Percentiles rank a stretch among this genome's conserved stretches.
Conservation (phyloP, 495 filamentous ascomycete genomes). For the Achaetomiella virescens region DNA sequence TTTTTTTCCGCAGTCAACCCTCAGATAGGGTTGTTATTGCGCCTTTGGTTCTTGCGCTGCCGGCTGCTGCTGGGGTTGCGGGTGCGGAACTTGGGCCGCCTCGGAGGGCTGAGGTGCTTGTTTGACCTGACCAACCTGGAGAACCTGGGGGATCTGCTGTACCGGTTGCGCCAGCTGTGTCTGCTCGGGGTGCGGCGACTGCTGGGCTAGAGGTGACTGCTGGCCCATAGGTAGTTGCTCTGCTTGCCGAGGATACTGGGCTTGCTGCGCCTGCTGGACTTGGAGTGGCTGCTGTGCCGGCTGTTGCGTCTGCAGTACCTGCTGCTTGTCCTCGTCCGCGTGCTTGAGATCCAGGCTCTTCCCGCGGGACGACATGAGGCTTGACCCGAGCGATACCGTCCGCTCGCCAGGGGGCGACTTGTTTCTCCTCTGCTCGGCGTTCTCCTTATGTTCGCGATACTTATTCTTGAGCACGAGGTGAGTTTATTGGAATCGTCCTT, state of each 20-base stretch:
- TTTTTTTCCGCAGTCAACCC: neutral
- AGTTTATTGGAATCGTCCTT: conserved; percentile 60
- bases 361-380: conserved; percentile 29
- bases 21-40: neutral
- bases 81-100: neutral
- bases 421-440: conserved; percentile 49
- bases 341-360: conserved; percentile 41
- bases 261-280: neutral
- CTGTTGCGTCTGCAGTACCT: conserved; percentile 3
- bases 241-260: neutral
- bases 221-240: neutral
- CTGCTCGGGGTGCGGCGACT: too few relatives aligned
- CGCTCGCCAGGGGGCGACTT: conserved; percentile 42
- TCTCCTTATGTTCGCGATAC: conserved; percentile 69
- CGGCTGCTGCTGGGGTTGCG: neutral
- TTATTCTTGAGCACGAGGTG: conserved; percentile 80
- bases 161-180: neutral
- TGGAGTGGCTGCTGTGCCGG: neutral
- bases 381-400: conserved; percentile 15
- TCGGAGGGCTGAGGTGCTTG: neutral
- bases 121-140: too few relatives aligned
- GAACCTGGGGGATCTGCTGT: neutral
- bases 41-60: neutral
- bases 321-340: conserved; percentile 28
- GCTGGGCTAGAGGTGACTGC: too few relatives aligned